Base-by-base conservation (phyloP, 192 early-diverging fungal genomes). In the Coemansia sp. region DNA sequence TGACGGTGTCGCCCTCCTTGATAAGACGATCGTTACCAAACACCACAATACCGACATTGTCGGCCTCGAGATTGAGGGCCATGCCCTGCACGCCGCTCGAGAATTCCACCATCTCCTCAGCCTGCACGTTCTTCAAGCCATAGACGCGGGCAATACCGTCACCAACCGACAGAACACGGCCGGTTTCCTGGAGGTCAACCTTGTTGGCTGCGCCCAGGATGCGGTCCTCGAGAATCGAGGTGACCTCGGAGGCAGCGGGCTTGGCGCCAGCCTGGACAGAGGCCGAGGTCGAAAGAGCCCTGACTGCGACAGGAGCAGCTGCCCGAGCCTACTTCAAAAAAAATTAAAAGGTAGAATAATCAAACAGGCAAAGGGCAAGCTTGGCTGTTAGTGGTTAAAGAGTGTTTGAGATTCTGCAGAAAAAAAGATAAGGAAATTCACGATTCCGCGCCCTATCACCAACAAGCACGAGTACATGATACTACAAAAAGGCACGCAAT, bases 81-180 rank as follows among this genome's bases (percentile, higher is more conserved):
- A 96, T 96, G 78, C 97, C 97, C 95, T 97, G 82, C 61, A 99
- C 82, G 81, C 97, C 97, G 82, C 93, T 95, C 73, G 95, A 97
- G 88, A 99, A 99, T 74, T 99, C 97, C 82, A 99, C 97, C 95
- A 99, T 97, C 87, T 99, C 97, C 84, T 99, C 96, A 71, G 96
- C 93, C 87, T 99, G 93, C 65, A 88, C 85, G 83, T 98, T 99
- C 88, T 93, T 95, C 83, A 98, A 87, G 58, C 95, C 97, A 66
- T 95, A 96, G 60, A 99, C 94, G 89, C 97, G 95, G 65, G 97
- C 97, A 86, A 99, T 98, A 96, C 97, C 97, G 84, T 99, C 97
- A 91, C 97, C 95, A 73, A 99, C 96, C 78, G 97, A 98, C 73
- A 99, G 86, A 58, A 99, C 97, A 77, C 96, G 93, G 61, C 96